A percentile compares a stretch with the other conserved stretches of the same genome.
These are phyloP conservation scores for Colletotrichum sp. DNA, from an alignment of 2,329 filamentous ascomycete species.

Conservation along the genomic window DNA sequence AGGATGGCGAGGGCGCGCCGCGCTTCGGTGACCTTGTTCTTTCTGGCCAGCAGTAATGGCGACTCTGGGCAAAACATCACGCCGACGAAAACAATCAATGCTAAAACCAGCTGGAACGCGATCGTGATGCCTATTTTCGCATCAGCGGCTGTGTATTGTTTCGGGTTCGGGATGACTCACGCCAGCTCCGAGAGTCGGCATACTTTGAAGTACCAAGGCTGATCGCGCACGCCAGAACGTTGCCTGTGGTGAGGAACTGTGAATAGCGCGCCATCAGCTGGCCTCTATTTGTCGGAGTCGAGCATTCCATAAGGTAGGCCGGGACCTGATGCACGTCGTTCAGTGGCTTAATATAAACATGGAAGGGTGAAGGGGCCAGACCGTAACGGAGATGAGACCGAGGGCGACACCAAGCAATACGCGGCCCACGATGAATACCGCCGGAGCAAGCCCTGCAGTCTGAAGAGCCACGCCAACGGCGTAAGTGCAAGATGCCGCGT, in stretches of 20 bases:
- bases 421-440: not conserved
- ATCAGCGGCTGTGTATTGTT: not conserved
- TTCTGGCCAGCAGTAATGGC: not conserved
- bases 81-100: not conserved
- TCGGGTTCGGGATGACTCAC: not conserved
- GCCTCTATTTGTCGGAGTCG: not conserved
- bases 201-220: not conserved
- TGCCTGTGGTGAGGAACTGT: not conserved
- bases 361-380: not conserved
- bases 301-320: not conserved
- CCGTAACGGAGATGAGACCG: not conserved
- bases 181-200: not conserved
- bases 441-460: not conserved
- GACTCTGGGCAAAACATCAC: not conserved
- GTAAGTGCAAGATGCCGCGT: not conserved
- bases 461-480: not conserved
- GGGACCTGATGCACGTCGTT: not conserved
- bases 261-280: not conserved
- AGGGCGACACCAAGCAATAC: not conserved
- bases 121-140: not conserved
- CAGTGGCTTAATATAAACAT: not conserved
- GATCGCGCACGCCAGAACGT: not conserved
- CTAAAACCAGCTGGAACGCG: not conserved
- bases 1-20: not conserved
- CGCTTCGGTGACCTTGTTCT: not conserved